Base-by-base conservation (phyloP, 441 rosid species). In the Bruguiera hainesii region DNA sequence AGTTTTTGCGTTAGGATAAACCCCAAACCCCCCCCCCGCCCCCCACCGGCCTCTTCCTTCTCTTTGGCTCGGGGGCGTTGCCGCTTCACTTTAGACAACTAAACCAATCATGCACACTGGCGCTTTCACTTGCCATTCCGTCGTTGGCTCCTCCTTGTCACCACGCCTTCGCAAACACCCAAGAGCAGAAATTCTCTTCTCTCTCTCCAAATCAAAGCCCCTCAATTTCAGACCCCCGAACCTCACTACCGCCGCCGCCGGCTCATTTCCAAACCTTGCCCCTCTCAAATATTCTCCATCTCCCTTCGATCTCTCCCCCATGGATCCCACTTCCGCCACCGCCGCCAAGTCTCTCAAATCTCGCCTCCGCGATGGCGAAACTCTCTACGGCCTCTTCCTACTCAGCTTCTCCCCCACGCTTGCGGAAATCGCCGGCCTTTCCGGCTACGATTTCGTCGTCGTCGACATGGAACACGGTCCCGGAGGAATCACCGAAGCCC, bases 401-500 rank as follows among this genome's bases (percentile, higher is more conserved):
- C 94, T 89, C 69, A 83, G 87, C 35, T 91, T 89, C 85, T 90
- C 97, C 23, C 95, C 98, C 6, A 88, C 96, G 13, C 55, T 93
- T 29, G 96, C 96, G 46, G 97, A 93, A 83, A 93, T 93, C 76
- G 84, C 82, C 0, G 95, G 85, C 63, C 81, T 84, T 50, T 76
- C 98, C 6, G 98, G 96, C 16, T 90, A 91, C 75, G 98, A 91
- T 65, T 93, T 84, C 75, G 97, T 78, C 29, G 97, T 93, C 55
- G 80, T 93, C 29, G 98, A 93, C 80, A 91, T 93, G 97, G 98
- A 93, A 71, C 97, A 93, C 70, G 98, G 98, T 35, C 93, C 86
- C 29, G 96, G 96, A 1, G 97, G 93, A 2, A 82, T 91, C 72
- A 61, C 82, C 63, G 95, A 84, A 18, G 86, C 98, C 21, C 82